Conservation (phyloP, 352 stramenopile species). For the Halophytophthora polymorphica region DNA sequence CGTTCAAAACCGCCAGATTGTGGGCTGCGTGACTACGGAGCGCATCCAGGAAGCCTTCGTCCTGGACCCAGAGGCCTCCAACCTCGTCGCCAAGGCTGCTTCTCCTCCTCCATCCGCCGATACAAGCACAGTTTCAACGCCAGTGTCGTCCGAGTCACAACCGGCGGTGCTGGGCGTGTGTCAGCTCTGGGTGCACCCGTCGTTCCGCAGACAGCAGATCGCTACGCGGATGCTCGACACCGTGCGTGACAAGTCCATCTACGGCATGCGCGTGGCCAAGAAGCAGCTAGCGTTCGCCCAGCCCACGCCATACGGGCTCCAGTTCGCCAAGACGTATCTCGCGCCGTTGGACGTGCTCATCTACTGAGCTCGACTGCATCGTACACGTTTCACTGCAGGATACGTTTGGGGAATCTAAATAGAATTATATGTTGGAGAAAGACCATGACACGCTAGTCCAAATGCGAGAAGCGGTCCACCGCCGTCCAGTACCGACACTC, state of each 20-base stretch:
- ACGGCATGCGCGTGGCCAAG: constrained; percentile 56
- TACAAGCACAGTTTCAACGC: constrained; percentile 15
- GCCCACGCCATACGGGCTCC: constrained; percentile 58
- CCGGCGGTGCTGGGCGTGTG: constrained; percentile 56
- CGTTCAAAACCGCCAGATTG: constrained; percentile 49
- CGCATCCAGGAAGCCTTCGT: constrained; percentile 41
- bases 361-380: constrained; percentile 40
- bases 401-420: too few species aligned
- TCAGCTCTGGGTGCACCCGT: constrained; percentile 69
- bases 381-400: too few species aligned
- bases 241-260: constrained; percentile 66
- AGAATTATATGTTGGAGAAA: too few species aligned
- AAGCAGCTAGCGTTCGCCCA: constrained; percentile 64
- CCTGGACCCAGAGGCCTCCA: constrained; percentile 24
- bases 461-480: too few species aligned
- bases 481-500: too few species aligned
- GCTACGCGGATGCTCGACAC: constrained; percentile 60
- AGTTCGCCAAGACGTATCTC: constrained; percentile 60
- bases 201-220: constrained; percentile 43
- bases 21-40: constrained; percentile 62
- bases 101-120: constrained; percentile 2
- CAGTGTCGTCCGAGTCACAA: constrained; percentile 12
- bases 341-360: constrained; percentile 45
- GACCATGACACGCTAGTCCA: too few species aligned
- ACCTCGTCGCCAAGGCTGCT: constrained; percentile 2